phyloP scores from a whole-genome alignment of 805 yeast species.

The Wickerhamomyces queroliae region DNA sequence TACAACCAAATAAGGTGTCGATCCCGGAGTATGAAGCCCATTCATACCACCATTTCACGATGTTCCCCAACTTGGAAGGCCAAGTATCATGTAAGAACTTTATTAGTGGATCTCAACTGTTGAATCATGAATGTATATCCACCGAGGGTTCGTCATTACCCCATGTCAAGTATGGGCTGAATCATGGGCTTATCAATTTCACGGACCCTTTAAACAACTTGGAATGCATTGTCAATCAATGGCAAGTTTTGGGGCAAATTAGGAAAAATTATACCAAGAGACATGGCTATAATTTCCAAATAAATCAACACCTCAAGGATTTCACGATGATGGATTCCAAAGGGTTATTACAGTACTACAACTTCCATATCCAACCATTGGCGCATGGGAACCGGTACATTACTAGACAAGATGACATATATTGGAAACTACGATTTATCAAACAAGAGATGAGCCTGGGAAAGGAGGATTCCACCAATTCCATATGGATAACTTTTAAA shows the following conservation, averaged over 20 bases:
- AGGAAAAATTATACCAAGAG: not conserved
- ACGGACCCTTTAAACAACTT: conserved; percentile 19
- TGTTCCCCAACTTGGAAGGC: conserved; percentile 31
- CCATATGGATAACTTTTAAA: conserved; percentile 20
- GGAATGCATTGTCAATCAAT: conserved; percentile 29
- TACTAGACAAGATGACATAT: not conserved
- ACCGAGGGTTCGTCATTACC: conserved; percentile 12
- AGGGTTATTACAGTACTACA: not conserved
- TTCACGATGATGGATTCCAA: not conserved
- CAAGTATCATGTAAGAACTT: conserved; percentile 29
- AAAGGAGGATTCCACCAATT: too few relatives aligned
- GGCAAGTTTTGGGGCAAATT: conserved; percentile 25
- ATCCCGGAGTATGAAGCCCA: conserved; percentile 25
- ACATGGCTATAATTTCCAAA: not conserved
- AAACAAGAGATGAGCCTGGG: not conserved
- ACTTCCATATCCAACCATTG: not conserved
- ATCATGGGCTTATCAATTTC: conserved; percentile 26
- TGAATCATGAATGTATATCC: conserved; percentile 13
- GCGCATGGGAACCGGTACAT: not conserved
- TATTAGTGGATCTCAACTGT: conserved; percentile 28
- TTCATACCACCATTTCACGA: conserved; percentile 30
- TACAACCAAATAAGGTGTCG: conserved; percentile 13
- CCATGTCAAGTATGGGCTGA: conserved; percentile 12
- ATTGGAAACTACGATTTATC: not conserved
- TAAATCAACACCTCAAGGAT: not conserved